Percentiles rank a stretch among this genome's conserved stretches.
Evolutionary conservation across 352 stramenopile species (phyloP).

Genomic region (Phytophthora sp.): DNA sequence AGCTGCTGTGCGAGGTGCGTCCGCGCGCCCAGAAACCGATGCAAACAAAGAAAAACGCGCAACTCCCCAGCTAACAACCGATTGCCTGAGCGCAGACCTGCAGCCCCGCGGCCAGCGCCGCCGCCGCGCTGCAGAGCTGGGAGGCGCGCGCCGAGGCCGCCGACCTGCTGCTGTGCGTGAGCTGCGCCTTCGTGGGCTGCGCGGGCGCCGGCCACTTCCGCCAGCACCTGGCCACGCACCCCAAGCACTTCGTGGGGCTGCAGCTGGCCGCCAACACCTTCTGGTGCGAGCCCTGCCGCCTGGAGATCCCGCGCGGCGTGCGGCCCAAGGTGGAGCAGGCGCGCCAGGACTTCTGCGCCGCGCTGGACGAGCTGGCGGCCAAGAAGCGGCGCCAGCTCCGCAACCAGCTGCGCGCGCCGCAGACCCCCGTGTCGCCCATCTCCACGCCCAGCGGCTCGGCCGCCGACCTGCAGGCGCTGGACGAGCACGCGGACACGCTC

Average conservation of each 20-base stretch:
- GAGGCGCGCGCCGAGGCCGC: slow-evolving; percentile 33
- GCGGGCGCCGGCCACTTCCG: slow-evolving; percentile 57
- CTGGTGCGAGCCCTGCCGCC: slow-evolving; percentile 61
- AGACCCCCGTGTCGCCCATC: slow-evolving; percentile 25
- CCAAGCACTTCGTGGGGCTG: slow-evolving; percentile 71
- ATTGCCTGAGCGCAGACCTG: too few species aligned
- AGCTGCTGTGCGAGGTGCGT: slow-evolving; percentile 51
- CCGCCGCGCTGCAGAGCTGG: slow-evolving; percentile 37
- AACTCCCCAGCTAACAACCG: too few species aligned
- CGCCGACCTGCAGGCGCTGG: slow-evolving; percentile 12
- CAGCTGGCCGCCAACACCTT: slow-evolving; percentile 55
- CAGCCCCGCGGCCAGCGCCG: too few species aligned
- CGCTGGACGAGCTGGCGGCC: slow-evolving; percentile 52
- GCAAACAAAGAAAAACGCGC: too few species aligned
- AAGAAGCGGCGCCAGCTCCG: slow-evolving; percentile 55
- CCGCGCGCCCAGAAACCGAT: too few species aligned
- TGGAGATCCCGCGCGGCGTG: slow-evolving; percentile 41
- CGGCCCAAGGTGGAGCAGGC: slow-evolving; percentile 49
- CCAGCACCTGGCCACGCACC: slow-evolving; percentile 50
- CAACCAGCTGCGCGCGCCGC: slow-evolving; percentile 11
- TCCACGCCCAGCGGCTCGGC: slow-evolving; percentile 27
- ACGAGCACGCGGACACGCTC: slow-evolving; percentile 17
- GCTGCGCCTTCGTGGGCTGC: slow-evolving; percentile 67
- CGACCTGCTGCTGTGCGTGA: slow-evolving; percentile 62
- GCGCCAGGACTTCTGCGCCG: slow-evolving; percentile 40